Conservation (phyloP, 352 stramenopile genomes). For the Phytophthora palmivora region DNA sequence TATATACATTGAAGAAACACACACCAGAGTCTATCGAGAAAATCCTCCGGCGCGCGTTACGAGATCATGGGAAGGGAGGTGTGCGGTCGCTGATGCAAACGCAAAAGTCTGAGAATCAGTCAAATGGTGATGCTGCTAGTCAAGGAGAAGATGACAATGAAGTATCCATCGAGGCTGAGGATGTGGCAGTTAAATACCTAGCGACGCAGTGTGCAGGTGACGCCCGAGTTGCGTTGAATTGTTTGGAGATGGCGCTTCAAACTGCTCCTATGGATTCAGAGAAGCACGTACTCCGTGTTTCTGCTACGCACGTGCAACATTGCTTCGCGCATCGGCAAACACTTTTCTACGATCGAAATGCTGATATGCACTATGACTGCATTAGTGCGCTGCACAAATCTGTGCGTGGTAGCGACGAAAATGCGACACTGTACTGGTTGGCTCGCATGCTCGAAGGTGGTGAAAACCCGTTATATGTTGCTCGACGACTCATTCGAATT, state of each 20-base stretch:
- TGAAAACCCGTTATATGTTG: conserved; percentile 86
- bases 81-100: conserved; percentile 38
- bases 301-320: conserved; percentile 67
- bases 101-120: conserved; percentile 8
- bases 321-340: conserved; percentile 79
- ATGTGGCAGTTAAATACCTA: conserved; percentile 69
- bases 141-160: conserved; percentile 1
- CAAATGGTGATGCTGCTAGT: conserved; percentile 2
- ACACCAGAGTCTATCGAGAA: conserved; percentile 60
- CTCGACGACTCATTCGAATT: conserved; percentile 82
- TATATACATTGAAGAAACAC: conserved; percentile 84
- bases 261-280: conserved; percentile 44
- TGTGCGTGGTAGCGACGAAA: conserved; percentile 82
- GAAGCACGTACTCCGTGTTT: conserved; percentile 47
- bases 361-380: conserved; percentile 87
- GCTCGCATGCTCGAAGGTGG: conserved; percentile 87
- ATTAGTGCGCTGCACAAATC: conserved; percentile 90
- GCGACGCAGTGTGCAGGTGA: conserved; percentile 81
- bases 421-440: conserved; percentile 87
- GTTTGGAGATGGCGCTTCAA: conserved; percentile 80
- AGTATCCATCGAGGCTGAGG: conserved; percentile 52
- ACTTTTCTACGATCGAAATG: conserved; percentile 86
- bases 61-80: conserved; percentile 35
- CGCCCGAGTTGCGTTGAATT: conserved; percentile 82
- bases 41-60: conserved; percentile 73